These are phyloP conservation scores for Tylopilus cervinicoccineus DNA, from an alignment of 768 basidiomycete genomes.

Conservation along the genomic window DNA sequence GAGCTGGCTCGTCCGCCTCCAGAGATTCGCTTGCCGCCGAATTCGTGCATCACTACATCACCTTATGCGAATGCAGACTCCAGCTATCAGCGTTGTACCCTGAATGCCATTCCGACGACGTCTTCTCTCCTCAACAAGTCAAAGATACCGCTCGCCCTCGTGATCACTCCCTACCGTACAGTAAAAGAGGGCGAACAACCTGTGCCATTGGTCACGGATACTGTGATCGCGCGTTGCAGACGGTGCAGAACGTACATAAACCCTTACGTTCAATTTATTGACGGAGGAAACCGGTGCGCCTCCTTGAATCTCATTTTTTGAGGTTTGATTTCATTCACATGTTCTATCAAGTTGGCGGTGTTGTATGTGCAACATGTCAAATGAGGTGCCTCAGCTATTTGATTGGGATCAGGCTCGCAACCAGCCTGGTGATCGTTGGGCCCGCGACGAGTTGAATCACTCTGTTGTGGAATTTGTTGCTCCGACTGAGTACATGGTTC, in stretches of 20 bases:
- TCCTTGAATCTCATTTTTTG: background rate
- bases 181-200: constrained; percentile 78
- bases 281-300: constrained; percentile 85
- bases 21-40: constrained; percentile 84
- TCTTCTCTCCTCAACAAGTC: constrained; percentile 83
- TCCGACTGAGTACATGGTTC: constrained; percentile 99
- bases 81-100: constrained; percentile 87
- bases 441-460: constrained; percentile 88
- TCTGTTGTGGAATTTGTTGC: constrained; percentile 96
- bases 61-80: constrained; percentile 81
- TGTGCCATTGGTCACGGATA: constrained; percentile 89
- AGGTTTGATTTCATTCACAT: background rate
- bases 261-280: constrained; percentile 96
- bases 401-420: constrained; percentile 97
- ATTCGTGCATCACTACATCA: constrained; percentile 73
- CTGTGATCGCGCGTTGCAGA: constrained; percentile 93
- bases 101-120: constrained; percentile 92
- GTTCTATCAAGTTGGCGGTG: constrained; percentile 77
- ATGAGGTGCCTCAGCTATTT: constrained; percentile 96
- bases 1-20: constrained; percentile 82
- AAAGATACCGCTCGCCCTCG: constrained; percentile 84
- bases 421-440: constrained; percentile 94
- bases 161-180: constrained; percentile 88
- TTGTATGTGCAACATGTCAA: constrained; percentile 97
- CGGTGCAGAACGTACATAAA: constrained; percentile 97